A percentile compares a stretch with the other conserved stretches of the same genome.
These are phyloP conservation scores for Serendipita vermifera DNA, from an alignment of 768 basidiomycete genomes.

Conservation along the genomic window DNA sequence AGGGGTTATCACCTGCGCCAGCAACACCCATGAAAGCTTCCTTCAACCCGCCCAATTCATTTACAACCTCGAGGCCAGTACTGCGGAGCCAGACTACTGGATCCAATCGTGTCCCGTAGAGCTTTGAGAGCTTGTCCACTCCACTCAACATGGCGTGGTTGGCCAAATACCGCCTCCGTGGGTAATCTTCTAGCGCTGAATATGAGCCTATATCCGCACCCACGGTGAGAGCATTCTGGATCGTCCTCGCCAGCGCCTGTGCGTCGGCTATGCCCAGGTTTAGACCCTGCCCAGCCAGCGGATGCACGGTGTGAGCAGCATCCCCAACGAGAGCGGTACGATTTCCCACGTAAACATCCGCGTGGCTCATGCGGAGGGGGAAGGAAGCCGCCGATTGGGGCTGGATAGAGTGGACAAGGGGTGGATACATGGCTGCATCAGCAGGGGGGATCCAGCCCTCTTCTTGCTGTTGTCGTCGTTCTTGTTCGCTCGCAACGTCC, in stretches of 20 bases:
- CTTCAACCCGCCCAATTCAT: conserved; percentile 78
- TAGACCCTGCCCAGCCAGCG: conserved; percentile 89
- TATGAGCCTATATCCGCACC: conserved; percentile 80
- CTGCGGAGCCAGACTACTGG: conserved; percentile 79
- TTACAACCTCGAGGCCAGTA: conserved; percentile 78
- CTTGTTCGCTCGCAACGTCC: too few relatives aligned
- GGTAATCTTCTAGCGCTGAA: conserved; percentile 63
- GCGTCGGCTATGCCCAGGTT: conserved; percentile 90
- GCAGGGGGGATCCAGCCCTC: conserved; percentile 42
- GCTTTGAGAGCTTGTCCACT: conserved; percentile 79
- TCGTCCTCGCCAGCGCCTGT: conserved; percentile 50
- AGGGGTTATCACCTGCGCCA: conserved; percentile 32
- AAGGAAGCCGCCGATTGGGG: conserved; percentile 71
- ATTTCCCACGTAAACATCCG: conserved; percentile 74
- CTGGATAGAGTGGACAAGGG: conserved; percentile 59
- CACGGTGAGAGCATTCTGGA: conserved; percentile 39
- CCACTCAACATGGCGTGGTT: conserved; percentile 80
- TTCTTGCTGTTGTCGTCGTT: background rate
- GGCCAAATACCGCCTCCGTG: conserved; percentile 64
- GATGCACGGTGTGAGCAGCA: conserved; percentile 90
- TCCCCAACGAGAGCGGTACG: conserved; percentile 89
- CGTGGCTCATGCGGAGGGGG: conserved; percentile 77
- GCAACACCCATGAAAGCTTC: conserved; percentile 71
- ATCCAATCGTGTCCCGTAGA: conserved; percentile 56
- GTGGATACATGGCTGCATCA: conserved; percentile 56